A percentile compares a stretch with the other conserved stretches of the same genome.
phyloP scores from a whole-genome alignment of 1,284 basidiomycete genomes.

The Trametes versicolor region DNA sequence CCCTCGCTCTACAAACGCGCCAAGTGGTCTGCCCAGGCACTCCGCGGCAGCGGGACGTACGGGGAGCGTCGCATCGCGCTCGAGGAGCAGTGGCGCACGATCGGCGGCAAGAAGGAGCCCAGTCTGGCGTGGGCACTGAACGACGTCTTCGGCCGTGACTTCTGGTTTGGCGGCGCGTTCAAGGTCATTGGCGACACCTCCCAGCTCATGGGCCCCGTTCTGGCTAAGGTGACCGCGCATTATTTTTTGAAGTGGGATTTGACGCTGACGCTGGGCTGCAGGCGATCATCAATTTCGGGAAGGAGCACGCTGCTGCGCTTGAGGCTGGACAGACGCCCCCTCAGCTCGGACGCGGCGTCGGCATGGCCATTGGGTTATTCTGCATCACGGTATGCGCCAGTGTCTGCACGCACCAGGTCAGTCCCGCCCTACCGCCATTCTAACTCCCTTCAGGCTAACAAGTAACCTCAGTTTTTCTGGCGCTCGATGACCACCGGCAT shows the following conservation, averaged over 20 bases:
- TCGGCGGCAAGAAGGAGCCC: conserved; percentile 57
- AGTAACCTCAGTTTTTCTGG: conserved; percentile 72
- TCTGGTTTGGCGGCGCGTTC: conserved; percentile 75
- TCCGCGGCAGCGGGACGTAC: conserved; percentile 40
- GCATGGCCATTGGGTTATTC: conserved; percentile 78
- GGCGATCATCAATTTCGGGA: conserved; percentile 75
- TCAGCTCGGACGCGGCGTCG: conserved; percentile 71
- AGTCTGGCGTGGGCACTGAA: conserved; percentile 77
- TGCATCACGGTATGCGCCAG: conserved; percentile 66
- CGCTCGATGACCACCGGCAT: conserved; percentile 78
- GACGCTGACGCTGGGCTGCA: conserved; percentile 32
- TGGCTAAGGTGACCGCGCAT: conserved; percentile 60
- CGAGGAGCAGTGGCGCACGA: conserved; percentile 60
- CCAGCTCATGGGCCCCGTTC: conserved; percentile 71
- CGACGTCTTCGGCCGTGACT: conserved; percentile 72
- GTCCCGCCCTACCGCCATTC: background rate
- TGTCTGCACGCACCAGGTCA: conserved; percentile 69
- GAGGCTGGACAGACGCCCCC: conserved; percentile 50
- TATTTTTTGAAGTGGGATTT: background rate
- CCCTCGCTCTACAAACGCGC: conserved; percentile 50
- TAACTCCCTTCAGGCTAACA: background rate
- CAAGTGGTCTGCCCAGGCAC: conserved; percentile 57
- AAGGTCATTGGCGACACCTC: conserved; percentile 66
- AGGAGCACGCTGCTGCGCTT: conserved; percentile 53
- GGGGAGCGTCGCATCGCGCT: conserved; percentile 46